Percentiles rank a stretch among this genome's conserved stretches.
phyloP scores from a whole-genome alignment of 2,329 filamentous ascomycete species.

The Cordyceps cateniannulata region DNA sequence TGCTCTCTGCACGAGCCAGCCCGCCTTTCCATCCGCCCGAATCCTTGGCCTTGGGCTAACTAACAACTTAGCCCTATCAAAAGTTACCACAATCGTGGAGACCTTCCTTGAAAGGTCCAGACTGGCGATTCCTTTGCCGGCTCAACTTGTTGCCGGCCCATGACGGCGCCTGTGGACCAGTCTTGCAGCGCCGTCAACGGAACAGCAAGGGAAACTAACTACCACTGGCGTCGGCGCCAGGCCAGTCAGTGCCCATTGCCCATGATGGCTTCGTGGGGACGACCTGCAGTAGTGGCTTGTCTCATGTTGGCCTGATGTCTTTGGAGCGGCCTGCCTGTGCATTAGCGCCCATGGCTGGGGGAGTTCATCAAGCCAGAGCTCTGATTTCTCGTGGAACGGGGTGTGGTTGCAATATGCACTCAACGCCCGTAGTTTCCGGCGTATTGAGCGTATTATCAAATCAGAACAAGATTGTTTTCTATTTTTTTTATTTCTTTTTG shows the following conservation, averaged over 20 bases:
- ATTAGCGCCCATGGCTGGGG: background rate
- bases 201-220: too few relatives aligned
- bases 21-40: background rate
- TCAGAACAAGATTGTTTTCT: too few relatives aligned
- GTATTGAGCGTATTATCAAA: background rate
- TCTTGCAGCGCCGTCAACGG: too few relatives aligned
- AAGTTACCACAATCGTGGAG: background rate
- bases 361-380: background rate
- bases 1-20: too few relatives aligned
- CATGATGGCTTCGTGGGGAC: conserved; percentile 1
- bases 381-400: background rate
- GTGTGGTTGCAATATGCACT: background rate
- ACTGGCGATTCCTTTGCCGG: background rate
- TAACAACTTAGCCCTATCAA: too few relatives aligned
- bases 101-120: background rate
- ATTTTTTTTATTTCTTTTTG: background rate
- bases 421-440: background rate
- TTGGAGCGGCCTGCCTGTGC: background rate
- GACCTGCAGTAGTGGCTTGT: background rate
- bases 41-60: too few relatives aligned
- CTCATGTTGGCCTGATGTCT: conserved; percentile 3
- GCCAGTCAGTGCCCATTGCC: background rate
- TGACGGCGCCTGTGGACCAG: too few relatives aligned
- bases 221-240: too few relatives aligned
- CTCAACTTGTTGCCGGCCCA: too few relatives aligned